phyloP scores from a whole-genome alignment of 768 basidiomycete genomes.

The Boletus sp. region DNA sequence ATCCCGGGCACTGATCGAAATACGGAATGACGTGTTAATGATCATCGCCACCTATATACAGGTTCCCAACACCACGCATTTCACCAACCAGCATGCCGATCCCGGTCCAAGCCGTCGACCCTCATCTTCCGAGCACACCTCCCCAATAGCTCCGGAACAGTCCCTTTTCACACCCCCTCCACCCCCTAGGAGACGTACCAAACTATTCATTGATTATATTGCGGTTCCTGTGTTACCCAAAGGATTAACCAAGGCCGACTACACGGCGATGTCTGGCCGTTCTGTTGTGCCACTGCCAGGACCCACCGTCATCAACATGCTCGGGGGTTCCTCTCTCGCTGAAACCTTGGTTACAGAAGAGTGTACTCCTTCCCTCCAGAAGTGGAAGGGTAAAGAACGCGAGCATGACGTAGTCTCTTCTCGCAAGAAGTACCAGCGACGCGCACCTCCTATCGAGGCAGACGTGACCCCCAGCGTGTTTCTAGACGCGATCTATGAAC shows the following conservation, averaged over 20 bases:
- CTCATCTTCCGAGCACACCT: background rate
- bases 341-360: background rate
- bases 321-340: background rate
- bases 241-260: conserved; percentile 20
- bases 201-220: conserved; percentile 15
- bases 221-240: conserved; percentile 21
- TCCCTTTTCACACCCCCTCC: conserved; percentile 33
- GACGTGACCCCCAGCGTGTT: background rate
- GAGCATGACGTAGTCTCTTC: background rate
- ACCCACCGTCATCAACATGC: background rate
- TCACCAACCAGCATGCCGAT: background rate
- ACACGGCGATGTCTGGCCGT: conserved; percentile 7
- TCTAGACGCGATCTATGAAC: conserved; percentile 12
- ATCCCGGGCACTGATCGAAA: background rate
- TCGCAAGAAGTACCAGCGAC: background rate
- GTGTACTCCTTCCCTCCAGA: background rate
- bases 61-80: background rate
- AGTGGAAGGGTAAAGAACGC: conserved; percentile 24
- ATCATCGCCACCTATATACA: background rate
- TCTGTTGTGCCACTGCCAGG: background rate
- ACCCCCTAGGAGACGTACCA: conserved; percentile 7
- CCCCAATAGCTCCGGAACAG: conserved; percentile 8
- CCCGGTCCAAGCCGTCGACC: conserved; percentile 5
- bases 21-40: conserved; percentile 1
- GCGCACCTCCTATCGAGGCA: background rate